Evolutionary conservation across 1,139 yeast species (phyloP), one percentile per base, ranked within the genome.

Genomic region (Yarrowia galli): DNA sequence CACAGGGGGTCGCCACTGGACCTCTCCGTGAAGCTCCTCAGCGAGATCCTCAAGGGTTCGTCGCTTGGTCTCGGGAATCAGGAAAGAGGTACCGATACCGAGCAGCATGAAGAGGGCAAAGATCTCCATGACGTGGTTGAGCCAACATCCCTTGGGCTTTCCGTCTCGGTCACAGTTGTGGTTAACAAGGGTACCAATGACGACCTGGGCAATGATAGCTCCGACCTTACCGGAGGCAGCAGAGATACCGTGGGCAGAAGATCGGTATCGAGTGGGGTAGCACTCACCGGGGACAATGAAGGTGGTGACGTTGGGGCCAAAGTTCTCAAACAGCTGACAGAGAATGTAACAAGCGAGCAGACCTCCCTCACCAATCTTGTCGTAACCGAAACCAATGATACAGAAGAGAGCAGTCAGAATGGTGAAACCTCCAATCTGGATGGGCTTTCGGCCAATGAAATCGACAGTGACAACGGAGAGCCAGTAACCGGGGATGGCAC

Each of bases 201-300:
- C 77, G 67, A 72, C 72, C 68, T 72, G 73, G 48, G 98, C 98
- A 81, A 95, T 86, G 73, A 95, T 91, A 70, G 99, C 98, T 83
- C 99, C 99, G 72, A 91, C 83, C 82, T 95, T 95, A 85, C 99
- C 99, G 66, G 87, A 79, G 67, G 97, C 98, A 72, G 99, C 99
- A 73, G 97, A 91, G 71, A 95, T 82, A 84, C 99, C 99, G 78
- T 95, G 99, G 68, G 98, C 98, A 73, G 98, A 89, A 56, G 98
- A 95, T 87, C 99, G 91, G 83, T 92, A 92, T 81, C 96, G 87
- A 65, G 99, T 95, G 78, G 99, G 99, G 91, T 85, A 95, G 75
- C 89, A 85, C 83, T 95, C 99, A 79, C 98, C 99, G 66, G 99
- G 98, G 74, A 92, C 87, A 75, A 95, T 86, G 81, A 95, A 95